Base-by-base conservation (phyloP, 805 yeast genomes). In the Wickerhamiella nectarea region DNA sequence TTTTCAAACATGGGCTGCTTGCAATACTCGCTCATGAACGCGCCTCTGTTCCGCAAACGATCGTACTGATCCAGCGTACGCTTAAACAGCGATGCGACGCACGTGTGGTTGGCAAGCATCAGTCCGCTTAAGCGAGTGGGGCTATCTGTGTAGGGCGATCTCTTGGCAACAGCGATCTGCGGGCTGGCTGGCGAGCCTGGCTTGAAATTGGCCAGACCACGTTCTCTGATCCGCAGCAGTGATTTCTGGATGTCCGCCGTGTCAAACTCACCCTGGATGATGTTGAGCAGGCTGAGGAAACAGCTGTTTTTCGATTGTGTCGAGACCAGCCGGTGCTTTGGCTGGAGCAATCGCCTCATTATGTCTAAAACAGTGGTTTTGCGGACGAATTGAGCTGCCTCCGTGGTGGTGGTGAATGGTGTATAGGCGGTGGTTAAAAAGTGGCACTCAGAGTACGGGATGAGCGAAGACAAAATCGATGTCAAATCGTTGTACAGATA, bases 401-500 rank as follows among this genome's bases (percentile, higher is more conserved):
- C 78, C 46, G 74, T 73, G 51, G 80, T 84, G 34, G 53, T 55
- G 6, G 80, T 59, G 59, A 76, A 81, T n/a, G 91, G 91, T 1
- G 87, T 75, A 55, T 75, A 81, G 46, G 84, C 72, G 8, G 91
- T 79, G 38, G 71, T 69, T 11, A 81, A 55, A 54, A 82, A 84
- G 59, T 85, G 94, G 51, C 81, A 65, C 36, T 80, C 80, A 1
- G 94, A 94, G 0, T 85, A 78, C 2, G 96, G 95, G 2, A 91
- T 74, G 50, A 91, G 62, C 1, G 89, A 75, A 1, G 95, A 78
- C 40, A 85, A 62, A 14, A 91, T 75, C 39, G 93, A 79, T 33
- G 86, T 82, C 51, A 81, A 64, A 3, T 94, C 84, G 56, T 80
- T 82, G 67, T 83, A 87, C 73, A 86, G 79, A 63, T 85, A 85